These are phyloP conservation scores for Blastobotrys attinorum DNA, from an alignment of 805 yeast genomes.

Conservation along the genomic window DNA sequence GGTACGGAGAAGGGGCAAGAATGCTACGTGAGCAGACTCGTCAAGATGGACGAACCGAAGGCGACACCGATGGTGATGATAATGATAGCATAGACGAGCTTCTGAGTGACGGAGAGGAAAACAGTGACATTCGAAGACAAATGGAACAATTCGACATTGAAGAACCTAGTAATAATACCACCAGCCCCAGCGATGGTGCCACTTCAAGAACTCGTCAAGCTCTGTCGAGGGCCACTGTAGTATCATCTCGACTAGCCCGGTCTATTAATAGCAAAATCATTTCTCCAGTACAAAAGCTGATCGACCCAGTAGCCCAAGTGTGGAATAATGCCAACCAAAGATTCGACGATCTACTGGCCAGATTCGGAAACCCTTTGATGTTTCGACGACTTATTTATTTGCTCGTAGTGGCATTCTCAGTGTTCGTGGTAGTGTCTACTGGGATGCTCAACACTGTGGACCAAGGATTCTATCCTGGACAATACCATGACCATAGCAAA, in stretches of 20 bases:
- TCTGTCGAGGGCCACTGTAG: conserved; percentile 14
- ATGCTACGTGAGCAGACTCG: background rate
- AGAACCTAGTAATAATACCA: background rate
- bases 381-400: conserved; percentile 72
- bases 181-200: background rate
- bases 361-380: conserved; percentile 79
- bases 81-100: too few relatives aligned
- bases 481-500: conserved; percentile 52
- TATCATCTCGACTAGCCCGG: conserved; percentile 15
- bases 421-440: conserved; percentile 51
- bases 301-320: conserved; percentile 42
- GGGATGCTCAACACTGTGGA: conserved; percentile 40
- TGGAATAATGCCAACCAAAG: conserved; percentile 31
- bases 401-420: conserved; percentile 47
- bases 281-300: conserved; percentile 34
- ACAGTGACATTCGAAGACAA: background rate
- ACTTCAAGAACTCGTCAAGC: too few relatives aligned
- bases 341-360: conserved; percentile 50
- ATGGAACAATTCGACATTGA: conserved; percentile 3
- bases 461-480: conserved; percentile 38
- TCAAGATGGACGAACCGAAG: background rate
- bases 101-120: background rate
- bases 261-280: conserved; percentile 23
- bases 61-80: background rate
- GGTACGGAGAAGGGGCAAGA: background rate